Conservation (phyloP, 2,329 filamentous ascomycete genomes). For the Huntiella savannae region DNA sequence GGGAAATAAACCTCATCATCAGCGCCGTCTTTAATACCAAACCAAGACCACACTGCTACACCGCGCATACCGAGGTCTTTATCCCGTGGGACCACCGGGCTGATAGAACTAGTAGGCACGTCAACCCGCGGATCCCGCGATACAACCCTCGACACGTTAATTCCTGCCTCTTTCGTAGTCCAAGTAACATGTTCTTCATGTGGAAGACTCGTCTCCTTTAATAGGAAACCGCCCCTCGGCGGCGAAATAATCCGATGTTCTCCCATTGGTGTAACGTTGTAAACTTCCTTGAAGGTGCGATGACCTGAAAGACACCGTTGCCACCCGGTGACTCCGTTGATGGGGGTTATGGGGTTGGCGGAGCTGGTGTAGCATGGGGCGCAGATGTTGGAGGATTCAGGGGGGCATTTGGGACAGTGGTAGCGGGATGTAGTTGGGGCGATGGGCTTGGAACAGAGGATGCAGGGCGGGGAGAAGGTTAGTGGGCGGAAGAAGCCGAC, state of each 20-base stretch:
- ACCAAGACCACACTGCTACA: slow-evolving; percentile 59
- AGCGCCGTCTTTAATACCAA: slow-evolving; percentile 35
- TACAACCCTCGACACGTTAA: slow-evolving; percentile 1
- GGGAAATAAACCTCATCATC: slow-evolving; percentile 72
- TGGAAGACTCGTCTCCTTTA: slow-evolving; percentile 24
- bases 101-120: not conserved
- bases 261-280: slow-evolving; percentile 47
- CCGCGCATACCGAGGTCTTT: slow-evolving; percentile 20
- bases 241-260: slow-evolving; percentile 50
- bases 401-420: slow-evolving; percentile 57
- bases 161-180: slow-evolving; percentile 3
- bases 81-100: slow-evolving; percentile 1
- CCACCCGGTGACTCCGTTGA: slow-evolving; percentile 70
- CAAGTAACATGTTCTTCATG: slow-evolving; percentile 1
- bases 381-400: slow-evolving; percentile 78
- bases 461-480: slow-evolving; percentile 57
- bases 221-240: slow-evolving; percentile 55
- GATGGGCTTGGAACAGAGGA: slow-evolving; percentile 58
- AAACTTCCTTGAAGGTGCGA: slow-evolving; percentile 66
- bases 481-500: slow-evolving; percentile 45
- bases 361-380: slow-evolving; percentile 55
- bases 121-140: slow-evolving; percentile 28
- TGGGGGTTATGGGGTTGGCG: slow-evolving; percentile 43
- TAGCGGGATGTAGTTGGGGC: slow-evolving; percentile 49
- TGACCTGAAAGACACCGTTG: slow-evolving; percentile 63